phyloP scores from a whole-genome alignment of 2,329 filamentous ascomycete species.

The Ascochyta rabiei region DNA sequence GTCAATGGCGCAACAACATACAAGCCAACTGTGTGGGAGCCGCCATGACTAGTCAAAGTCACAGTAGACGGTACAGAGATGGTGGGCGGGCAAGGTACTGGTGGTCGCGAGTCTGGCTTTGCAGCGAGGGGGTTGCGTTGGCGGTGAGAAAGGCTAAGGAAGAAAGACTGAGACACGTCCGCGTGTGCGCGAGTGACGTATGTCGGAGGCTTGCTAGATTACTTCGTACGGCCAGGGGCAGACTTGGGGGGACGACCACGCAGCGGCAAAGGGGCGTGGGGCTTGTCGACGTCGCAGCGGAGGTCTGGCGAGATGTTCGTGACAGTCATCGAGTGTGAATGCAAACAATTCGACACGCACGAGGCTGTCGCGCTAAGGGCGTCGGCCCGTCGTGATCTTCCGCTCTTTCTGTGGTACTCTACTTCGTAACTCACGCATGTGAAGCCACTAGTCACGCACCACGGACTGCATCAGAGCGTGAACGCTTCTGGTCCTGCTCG shows the following conservation, averaged over 20 bases:
- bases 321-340: conserved; percentile 7
- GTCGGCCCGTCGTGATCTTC: conserved; percentile 12
- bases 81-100: conserved; percentile 36
- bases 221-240: conserved; percentile 30
- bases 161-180: conserved; percentile 41
- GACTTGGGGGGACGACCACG: conserved; percentile 38
- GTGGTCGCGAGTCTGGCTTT: conserved; percentile 42
- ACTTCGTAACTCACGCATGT: neutral
- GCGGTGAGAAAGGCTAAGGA: conserved; percentile 42
- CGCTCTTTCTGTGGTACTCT: neutral
- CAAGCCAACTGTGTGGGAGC: conserved; percentile 92
- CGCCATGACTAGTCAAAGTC: conserved; percentile 94
- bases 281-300: conserved; percentile 19
- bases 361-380: conserved; percentile 22
- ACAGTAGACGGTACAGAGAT: conserved; percentile 59
- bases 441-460: neutral
- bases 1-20: conserved; percentile 48
- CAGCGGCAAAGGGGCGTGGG: conserved; percentile 37
- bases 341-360: conserved; percentile 8
- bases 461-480: neutral
- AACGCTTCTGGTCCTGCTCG: neutral
- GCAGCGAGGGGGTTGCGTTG: conserved; percentile 25
- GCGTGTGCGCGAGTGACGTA: conserved; percentile 36
- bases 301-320: conserved; percentile 18
- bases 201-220: conserved; percentile 20